These are phyloP conservation scores for Pelargonium myrrhifolium DNA, from an alignment of 441 rosid species.

Conservation along the genomic window DNA sequence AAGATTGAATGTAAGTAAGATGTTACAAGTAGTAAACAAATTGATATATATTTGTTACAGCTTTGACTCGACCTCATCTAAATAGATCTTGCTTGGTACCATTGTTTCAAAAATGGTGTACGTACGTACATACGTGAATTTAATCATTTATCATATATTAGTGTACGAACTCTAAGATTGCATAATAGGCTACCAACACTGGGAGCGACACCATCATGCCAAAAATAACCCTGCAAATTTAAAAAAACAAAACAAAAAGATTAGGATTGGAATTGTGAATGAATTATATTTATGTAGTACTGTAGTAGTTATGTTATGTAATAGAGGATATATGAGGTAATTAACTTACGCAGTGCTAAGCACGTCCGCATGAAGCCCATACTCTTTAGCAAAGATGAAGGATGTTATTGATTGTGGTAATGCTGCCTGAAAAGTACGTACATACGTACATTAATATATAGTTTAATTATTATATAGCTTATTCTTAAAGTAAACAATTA, in stretches of 20 bases:
- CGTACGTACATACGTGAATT: too few relatives aligned
- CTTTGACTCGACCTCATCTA: too few relatives aligned
- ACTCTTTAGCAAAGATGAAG: constrained; percentile 81
- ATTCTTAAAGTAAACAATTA: too few relatives aligned
- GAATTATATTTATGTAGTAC: too few relatives aligned
- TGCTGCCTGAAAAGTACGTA: constrained; percentile 81
- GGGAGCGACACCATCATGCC: constrained; percentile 74
- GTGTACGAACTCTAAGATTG: constrained; percentile 46
- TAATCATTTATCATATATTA: constrained; percentile 13
- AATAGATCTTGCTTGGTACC: too few relatives aligned
- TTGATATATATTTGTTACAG: too few relatives aligned
- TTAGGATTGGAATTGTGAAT: neutral
- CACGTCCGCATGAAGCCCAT: constrained; percentile 73
- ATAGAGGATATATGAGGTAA: neutral
- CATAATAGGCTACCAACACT: constrained; percentile 62
- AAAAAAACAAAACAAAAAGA: neutral
- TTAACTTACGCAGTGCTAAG: constrained; percentile 84
- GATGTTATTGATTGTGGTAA: constrained; percentile 83
- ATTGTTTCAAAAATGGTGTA: too few relatives aligned
- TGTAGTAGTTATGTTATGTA: neutral
- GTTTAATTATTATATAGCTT: too few relatives aligned
- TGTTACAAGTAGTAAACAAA: too few relatives aligned
- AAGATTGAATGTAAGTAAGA: too few relatives aligned
- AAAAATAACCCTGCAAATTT: constrained; percentile 62
- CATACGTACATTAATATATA: too few relatives aligned